These are phyloP conservation scores for Lichenothelia convexa DNA, from an alignment of 495 filamentous ascomycete species.

Conservation along the genomic window DNA sequence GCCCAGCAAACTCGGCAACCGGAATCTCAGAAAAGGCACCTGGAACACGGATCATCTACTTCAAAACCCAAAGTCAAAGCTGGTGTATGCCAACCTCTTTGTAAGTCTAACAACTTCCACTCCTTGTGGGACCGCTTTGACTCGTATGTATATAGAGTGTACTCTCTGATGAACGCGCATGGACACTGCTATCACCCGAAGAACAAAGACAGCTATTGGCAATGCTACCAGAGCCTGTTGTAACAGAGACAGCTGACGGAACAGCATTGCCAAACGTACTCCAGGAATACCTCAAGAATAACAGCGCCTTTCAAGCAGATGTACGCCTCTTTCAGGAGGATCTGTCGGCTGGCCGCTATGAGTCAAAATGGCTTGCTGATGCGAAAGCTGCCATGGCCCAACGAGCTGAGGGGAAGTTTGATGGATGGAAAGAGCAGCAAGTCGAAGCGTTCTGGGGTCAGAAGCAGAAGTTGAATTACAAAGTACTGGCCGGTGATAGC, in stretches of 20 bases:
- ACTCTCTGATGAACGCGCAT: slow-evolving; percentile 8
- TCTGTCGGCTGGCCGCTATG: slow-evolving; percentile 40
- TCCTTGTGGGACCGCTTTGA: no score
- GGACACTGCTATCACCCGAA: slow-evolving; percentile 6
- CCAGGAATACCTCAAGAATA: slow-evolving; percentile 25
- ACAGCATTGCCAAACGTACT: slow-evolving; percentile 25
- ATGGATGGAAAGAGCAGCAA: slow-evolving; percentile 44
- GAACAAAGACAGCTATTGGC: slow-evolving; percentile 7
- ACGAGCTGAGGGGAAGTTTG: slow-evolving; percentile 48
- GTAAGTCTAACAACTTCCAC: slow-evolving; percentile 1
- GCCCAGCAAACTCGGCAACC: no score
- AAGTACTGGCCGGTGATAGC: not conserved
- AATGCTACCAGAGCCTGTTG: slow-evolving; percentile 3
- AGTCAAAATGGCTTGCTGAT: slow-evolving; percentile 45
- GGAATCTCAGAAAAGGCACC: not conserved
- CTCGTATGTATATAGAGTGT: slow-evolving; percentile 2
- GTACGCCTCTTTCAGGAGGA: slow-evolving; percentile 40
- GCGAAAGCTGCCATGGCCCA: slow-evolving; percentile 43
- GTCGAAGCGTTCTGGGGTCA: slow-evolving; percentile 57
- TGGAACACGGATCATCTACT: slow-evolving; percentile 6
- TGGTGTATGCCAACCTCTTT: slow-evolving; percentile 6
- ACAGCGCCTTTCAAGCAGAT: slow-evolving; percentile 33
- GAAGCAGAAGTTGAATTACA: slow-evolving; percentile 14
- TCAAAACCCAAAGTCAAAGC: slow-evolving; percentile 4
- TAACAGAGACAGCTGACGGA: slow-evolving; percentile 13